These are phyloP conservation scores for Dactylorhiza incarnata DNA, from an alignment of 106 monocot genomes.

Conservation along the genomic window DNA sequence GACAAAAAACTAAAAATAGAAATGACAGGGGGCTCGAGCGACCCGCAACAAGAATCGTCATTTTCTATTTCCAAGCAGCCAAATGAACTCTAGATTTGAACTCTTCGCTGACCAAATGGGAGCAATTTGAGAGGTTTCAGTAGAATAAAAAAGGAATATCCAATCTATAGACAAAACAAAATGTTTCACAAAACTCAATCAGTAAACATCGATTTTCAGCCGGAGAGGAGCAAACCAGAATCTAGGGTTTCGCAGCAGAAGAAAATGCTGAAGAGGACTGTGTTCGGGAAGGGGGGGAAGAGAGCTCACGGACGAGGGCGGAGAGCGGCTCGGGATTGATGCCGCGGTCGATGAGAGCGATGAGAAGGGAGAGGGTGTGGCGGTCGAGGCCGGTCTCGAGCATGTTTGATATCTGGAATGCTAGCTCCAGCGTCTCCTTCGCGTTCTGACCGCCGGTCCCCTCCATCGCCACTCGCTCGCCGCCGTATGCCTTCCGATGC, in stretches of 20 bases:
- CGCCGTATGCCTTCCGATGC: neutral
- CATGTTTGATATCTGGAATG: constrained; percentile 80
- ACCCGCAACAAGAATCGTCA: too few species aligned
- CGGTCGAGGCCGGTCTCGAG: constrained; percentile 80
- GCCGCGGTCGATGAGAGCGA: constrained; percentile 80
- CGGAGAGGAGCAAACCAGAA: too few species aligned
- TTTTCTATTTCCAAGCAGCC: too few species aligned
- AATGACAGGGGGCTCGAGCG: too few species aligned
- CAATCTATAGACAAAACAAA: too few species aligned
- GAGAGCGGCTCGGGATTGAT: constrained; percentile 80
- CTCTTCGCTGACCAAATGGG: too few species aligned
- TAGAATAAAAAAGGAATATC: too few species aligned
- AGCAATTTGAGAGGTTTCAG: too few species aligned
- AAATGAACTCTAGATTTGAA: too few species aligned
- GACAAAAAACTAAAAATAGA: too few species aligned
- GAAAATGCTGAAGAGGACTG: neutral
- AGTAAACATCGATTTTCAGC: too few species aligned
- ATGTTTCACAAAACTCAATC: too few species aligned
- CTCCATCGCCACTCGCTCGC: neutral
- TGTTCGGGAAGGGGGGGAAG: constrained; percentile 13
- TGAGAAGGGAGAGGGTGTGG: constrained; percentile 79
- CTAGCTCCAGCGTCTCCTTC: constrained; percentile 70
- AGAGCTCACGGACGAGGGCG: constrained; percentile 69
- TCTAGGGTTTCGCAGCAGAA: neutral
- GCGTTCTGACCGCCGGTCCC: neutral